Evolutionary conservation across 1,284 basidiomycete species (phyloP), one percentile per base, ranked within the genome.

Genomic region (Athelia psychrophila): DNA sequence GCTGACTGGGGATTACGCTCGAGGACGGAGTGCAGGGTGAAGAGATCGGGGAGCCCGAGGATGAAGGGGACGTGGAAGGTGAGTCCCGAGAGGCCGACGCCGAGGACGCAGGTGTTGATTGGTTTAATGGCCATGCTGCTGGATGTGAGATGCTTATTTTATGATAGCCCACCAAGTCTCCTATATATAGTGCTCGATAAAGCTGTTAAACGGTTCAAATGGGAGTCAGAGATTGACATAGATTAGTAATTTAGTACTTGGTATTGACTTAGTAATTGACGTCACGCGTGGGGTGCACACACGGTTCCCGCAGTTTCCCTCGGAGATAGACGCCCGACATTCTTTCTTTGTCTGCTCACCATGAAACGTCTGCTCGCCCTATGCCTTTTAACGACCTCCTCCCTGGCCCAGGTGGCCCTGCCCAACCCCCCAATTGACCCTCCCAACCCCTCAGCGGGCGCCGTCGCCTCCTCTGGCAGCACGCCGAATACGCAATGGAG

Each of bases 61-160:
- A 93, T 72, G 67, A 92, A 88, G 0, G 91, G 91, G 54, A 85
- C 65, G 65, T 94, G 91, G 70, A 93, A 92, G 15, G 86, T 86
- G 48, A 87, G 71, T 23, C 86, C 85, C 20, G 85, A 79, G 54
- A 91, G 81, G 45, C 90, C 91, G 42, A 88, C 83, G 27, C 89
- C 90, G 18, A 92, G 74, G 12, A 91, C 81, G 55, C 86, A 84
- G 35, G 85, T 84, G 51, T 79, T 79, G 62, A 91, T 85, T 5
- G 38, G 38, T n/a, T 42, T 42, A 16, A 71, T 55, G 49, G 74
- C 65, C 68, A 74, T 73, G 49, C n/a, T n/a, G n/a, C n/a, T n/a
- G n/a, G n/a, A n/a, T n/a, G n/a, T n/a, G n/a, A n/a, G n/a, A n/a
- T n/a, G n/a, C n/a, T n/a, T n/a, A n/a, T n/a, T n/a, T n/a, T n/a